phyloP scores from a whole-genome alignment of 2,329 filamentous ascomycete species.

The Endothia cerciana region DNA sequence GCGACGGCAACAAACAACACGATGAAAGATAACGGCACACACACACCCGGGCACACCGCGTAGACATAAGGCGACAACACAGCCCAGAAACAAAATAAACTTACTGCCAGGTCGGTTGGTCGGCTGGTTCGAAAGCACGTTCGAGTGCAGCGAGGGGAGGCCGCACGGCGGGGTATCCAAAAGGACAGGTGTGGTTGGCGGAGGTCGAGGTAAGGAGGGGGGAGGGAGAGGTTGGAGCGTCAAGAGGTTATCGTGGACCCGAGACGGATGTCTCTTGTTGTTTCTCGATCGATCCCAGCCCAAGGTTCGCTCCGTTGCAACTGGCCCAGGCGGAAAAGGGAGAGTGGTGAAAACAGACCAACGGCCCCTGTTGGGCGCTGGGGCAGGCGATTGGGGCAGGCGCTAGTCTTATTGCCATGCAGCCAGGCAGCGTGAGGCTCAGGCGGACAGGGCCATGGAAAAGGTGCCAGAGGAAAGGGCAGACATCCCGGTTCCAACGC shows the following conservation, averaged over 20 bases:
- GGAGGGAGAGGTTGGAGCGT: slow-evolving; percentile 6
- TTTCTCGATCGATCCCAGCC: slow-evolving; percentile 9
- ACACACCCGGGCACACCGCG: background rate
- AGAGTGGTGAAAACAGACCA: slow-evolving; percentile 19
- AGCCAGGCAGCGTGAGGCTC: slow-evolving; percentile 23
- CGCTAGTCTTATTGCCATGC: slow-evolving; percentile 30
- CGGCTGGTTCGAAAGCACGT: too few species aligned
- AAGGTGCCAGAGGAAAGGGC: slow-evolving; percentile 10
- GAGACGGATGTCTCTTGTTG: slow-evolving; percentile 9
- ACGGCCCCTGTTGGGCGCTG: slow-evolving; percentile 9
- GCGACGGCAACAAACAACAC: background rate
- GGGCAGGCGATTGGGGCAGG: slow-evolving; percentile 22
- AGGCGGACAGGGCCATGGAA: background rate
- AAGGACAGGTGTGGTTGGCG: background rate
- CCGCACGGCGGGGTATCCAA: slow-evolving; percentile 1
- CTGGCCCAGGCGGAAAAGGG: slow-evolving; percentile 22
- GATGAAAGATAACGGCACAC: background rate
- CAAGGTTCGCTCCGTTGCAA: slow-evolving; percentile 8
- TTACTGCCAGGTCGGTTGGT: slow-evolving; percentile 17
- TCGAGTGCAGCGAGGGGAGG: background rate
- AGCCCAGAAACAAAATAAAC: slow-evolving; percentile 18
- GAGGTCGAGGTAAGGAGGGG: background rate
- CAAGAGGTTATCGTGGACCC: background rate
- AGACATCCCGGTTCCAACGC: slow-evolving; percentile 2
- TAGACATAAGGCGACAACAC: slow-evolving; percentile 20